Evolutionary conservation across 768 basidiomycete species (phyloP), one percentile per base, ranked within the genome.

Genomic region (Termitomyces sp.): DNA sequence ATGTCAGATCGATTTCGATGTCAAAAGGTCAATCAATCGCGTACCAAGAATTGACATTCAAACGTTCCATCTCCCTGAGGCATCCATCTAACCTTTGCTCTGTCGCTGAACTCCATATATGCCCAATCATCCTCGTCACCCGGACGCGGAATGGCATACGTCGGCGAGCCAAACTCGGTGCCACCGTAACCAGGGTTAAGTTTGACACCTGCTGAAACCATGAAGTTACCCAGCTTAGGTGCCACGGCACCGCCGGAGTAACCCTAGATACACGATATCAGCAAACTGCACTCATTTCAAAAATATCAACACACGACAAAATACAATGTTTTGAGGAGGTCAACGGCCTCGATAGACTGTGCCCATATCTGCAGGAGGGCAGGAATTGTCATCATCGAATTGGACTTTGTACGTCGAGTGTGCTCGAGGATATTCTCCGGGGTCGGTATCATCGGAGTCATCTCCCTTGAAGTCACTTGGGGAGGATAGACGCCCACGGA

Each of bases 31-130:
- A 9, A 25, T 25, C 14, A 5, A 36, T 15, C n/a, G 57, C 69
- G 11, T 51, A 80, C 79, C 66, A 79, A 56, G 11, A 77, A 57
- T 32, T 78, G 77, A 34, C 71, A 74, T 52, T 79, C 79, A 38
- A 67, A 78, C 0, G 72, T 76, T 2, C 69, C 74, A 29, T 79
- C 76, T 0, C 65, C 74, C 47, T 76, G 76, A 0, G 71, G 58
- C 0, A 66, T 67, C 77, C 79, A 79, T n/a, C 74, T 59, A 3
- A 75, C 57, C 1, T 65, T 65, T 11, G 65, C 59, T 5, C 63
- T 60, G 0, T 73, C 67, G 2, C 66, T 60, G 37, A 75, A 73
- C 31, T 69, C 67, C 10, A 73, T 45, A 68, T 71, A 79, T 4
- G 68, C 69, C 76, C 76, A 79, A 6, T 74, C 66, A 0, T 47